Conservation (phyloP, 2,329 filamentous ascomycete species). For the Aspergillus pseudoterreus region DNA sequence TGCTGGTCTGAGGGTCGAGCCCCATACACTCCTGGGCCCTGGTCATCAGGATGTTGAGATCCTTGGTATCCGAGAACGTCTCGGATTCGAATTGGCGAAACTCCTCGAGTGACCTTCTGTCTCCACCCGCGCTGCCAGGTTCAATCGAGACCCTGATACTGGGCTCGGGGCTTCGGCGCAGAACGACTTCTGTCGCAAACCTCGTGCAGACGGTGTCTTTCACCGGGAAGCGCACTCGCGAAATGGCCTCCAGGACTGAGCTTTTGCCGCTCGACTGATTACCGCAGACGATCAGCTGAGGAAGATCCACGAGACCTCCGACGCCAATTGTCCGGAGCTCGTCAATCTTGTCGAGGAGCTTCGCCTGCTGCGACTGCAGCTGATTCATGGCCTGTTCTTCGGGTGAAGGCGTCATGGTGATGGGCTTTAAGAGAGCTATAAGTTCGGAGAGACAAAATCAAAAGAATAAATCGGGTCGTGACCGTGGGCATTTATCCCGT, state of each 20-base stretch:
- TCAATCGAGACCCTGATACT: constrained; percentile 46
- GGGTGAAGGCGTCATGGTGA: neutral
- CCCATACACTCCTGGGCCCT: constrained; percentile 53
- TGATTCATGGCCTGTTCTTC: constrained; percentile 13
- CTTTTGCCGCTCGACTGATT: constrained; percentile 61
- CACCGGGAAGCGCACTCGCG: constrained; percentile 56
- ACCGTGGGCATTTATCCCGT: neutral
- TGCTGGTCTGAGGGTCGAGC: constrained; percentile 21
- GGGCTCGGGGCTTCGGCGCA: constrained; percentile 40
- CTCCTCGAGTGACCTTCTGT: constrained; percentile 2
- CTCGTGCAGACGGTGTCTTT: constrained; percentile 57
- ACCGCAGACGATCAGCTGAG: constrained; percentile 58
- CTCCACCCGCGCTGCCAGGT: constrained; percentile 21
- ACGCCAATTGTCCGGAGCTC: constrained; percentile 50
- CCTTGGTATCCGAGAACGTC: constrained; percentile 14
- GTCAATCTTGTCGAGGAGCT: constrained; percentile 54
- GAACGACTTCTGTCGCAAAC: constrained; percentile 59
- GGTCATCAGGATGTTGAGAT: constrained; percentile 49
- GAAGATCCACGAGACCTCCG: constrained; percentile 46
- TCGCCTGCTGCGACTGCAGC: constrained; percentile 30
- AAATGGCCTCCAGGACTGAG: constrained; percentile 63
- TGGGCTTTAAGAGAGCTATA: neutral
- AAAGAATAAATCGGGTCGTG: no score
- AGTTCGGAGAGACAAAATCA: no score
- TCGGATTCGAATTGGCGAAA: constrained; percentile 7